These are phyloP conservation scores for Botrytis medusae DNA, from an alignment of 2,329 filamentous ascomycete species.

Conservation along the genomic window DNA sequence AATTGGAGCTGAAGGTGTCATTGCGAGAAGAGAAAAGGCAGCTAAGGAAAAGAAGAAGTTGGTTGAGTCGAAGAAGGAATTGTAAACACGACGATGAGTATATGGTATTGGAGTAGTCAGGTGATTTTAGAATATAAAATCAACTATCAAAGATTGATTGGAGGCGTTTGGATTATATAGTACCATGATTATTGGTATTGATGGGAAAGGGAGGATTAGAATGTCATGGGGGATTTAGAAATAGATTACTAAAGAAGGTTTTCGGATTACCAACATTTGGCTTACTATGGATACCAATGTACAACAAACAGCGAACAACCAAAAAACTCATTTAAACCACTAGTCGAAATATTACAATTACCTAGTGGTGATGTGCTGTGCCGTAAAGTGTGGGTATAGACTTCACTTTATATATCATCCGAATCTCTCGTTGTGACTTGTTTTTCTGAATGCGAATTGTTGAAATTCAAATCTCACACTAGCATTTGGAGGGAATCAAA, in stretches of 20 bases:
- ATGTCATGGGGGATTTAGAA: background rate
- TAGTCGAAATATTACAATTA: background rate
- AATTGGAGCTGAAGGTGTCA: slow-evolving; percentile 84
- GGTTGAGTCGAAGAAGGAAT: slow-evolving; percentile 33
- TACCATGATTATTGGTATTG: background rate
- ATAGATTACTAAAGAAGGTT: background rate
- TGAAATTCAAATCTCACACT: background rate
- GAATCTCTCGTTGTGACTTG: background rate
- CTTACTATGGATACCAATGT: background rate
- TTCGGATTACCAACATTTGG: background rate
- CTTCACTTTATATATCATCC: background rate
- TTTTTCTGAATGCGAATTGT: background rate
- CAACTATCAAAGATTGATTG: background rate
- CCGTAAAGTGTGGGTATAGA: background rate
- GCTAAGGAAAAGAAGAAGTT: slow-evolving; percentile 58
- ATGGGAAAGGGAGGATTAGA: background rate
- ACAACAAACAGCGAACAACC: background rate
- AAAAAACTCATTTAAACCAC: too few species aligned
- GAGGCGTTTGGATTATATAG: background rate
- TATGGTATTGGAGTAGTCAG: slow-evolving; percentile 5
- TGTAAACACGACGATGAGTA: slow-evolving; percentile 20
- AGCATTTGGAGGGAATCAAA: background rate
- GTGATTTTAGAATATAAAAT: background rate
- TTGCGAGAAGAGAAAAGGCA: slow-evolving; percentile 79
- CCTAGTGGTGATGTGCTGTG: background rate